Percentiles rank a stretch among this genome's conserved stretches.
These are phyloP conservation scores for Aspergillus melleus DNA, from an alignment of 2,329 filamentous ascomycete genomes.

Conservation along the genomic window DNA sequence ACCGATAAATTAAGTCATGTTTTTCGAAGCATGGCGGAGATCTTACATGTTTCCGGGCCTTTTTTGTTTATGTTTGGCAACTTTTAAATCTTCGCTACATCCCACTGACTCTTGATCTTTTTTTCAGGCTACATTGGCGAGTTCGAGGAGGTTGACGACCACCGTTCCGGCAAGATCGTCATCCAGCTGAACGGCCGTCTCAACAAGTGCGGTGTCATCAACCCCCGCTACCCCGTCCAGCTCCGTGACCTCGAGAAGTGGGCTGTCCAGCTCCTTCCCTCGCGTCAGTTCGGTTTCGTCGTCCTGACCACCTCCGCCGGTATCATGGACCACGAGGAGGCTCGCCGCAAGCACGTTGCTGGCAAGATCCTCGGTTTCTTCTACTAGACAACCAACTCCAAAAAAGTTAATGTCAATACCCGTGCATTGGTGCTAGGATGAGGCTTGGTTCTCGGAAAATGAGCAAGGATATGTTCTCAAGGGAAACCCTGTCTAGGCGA, in stretches of 20 bases:
- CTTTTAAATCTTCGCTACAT: slow-evolving; percentile 96
- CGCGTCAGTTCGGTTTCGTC: slow-evolving; percentile 99
- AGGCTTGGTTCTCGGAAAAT: slow-evolving; percentile 7
- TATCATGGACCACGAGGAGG: slow-evolving; percentile 99
- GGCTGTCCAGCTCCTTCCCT: slow-evolving; percentile 97
- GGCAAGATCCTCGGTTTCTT: slow-evolving; percentile 99
- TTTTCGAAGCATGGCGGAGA: slow-evolving; percentile 62
- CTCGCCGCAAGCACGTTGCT: slow-evolving; percentile 95
- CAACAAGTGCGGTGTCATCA: slow-evolving; percentile 99
- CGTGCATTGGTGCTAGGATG: slow-evolving; percentile 21
- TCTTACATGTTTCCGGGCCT: slow-evolving; percentile 93
- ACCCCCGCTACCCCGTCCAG: slow-evolving; percentile 98
- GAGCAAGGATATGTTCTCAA: slow-evolving; percentile 21
- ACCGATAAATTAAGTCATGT: slow-evolving; percentile 81
- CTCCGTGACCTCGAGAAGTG: slow-evolving; percentile 98
- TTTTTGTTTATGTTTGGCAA: slow-evolving; percentile 67
- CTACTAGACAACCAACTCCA: slow-evolving; percentile 64
- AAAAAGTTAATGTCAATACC: slow-evolving; percentile 28
- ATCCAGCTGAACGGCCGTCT: slow-evolving; percentile 98
- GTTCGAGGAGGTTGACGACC: slow-evolving; percentile 99
- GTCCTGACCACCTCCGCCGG: slow-evolving; percentile 98
- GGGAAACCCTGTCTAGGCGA: slow-evolving; percentile 22
- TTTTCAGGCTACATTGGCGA: slow-evolving; percentile 91
- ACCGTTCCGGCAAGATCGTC: slow-evolving; percentile 99
- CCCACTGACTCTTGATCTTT: slow-evolving; percentile 51